Base-by-base conservation (phyloP, 352 stramenopile species). In the Ophiocytium majus region DNA sequence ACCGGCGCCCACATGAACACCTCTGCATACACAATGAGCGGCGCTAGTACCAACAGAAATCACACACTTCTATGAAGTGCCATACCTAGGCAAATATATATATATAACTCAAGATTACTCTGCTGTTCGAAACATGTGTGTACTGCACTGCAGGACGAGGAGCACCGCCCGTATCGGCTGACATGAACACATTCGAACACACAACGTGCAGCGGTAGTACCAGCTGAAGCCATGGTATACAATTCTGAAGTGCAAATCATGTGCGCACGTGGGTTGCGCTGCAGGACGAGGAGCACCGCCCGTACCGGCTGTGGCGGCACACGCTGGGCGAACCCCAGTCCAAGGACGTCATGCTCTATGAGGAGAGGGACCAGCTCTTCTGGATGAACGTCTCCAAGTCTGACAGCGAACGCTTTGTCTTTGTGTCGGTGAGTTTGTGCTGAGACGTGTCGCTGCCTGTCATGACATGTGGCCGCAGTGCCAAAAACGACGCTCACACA, bases 321-420 rank as follows among this genome's bases (percentile, higher is more conserved):
- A 90, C 91, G 35, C 88, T 99, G 50, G 94, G 94, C 82, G 92
- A 89, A 9, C 90, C 86, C 10, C 63, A 83, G 63, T 43, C 79
- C 32, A 1, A 84, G 83, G 94, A 98, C 89, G 90, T 96, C 84
- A 91, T 98, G 74, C 86, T 99, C 0, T 97, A 97, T 90, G 95
- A 94, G 79, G 96, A 99, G 90, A 86, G 92, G 23, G 95, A 99
- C 91, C 93, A 97, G 85, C 90, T 97, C 23, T 99, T 94, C 89
- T 97, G 92, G 88, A 89, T 96, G 23, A 93, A 92, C 84, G 95
- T 98, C 83, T 88, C 89, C 74, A 98, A 98, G 90, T 93, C 93
- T 34, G 92, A 94, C 80, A 97, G 95, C 83, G 92, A 92, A 35
- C 94, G 95, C 85, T 99, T 95, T 91, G 90, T 99, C 66, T 92